Conservation (phyloP, 2,329 filamentous ascomycete species). For the Penicillium nordicum region DNA sequence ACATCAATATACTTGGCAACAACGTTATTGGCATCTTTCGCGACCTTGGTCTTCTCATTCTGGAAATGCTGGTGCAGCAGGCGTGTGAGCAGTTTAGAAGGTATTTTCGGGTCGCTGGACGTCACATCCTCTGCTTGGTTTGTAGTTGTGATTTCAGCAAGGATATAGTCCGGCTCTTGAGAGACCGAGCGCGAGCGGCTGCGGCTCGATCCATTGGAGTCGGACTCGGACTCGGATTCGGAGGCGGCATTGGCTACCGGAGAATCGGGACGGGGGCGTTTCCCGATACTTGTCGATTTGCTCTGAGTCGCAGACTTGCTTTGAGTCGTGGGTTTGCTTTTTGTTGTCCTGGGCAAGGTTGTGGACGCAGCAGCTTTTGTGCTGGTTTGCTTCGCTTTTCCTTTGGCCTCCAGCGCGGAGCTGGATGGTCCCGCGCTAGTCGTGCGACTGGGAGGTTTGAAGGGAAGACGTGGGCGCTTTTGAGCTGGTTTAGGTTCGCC, state of each 20-base stretch:
- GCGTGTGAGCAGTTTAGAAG: slow-evolving; percentile 68
- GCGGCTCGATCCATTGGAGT: slow-evolving; percentile 13
- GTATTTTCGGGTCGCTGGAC: slow-evolving; percentile 53
- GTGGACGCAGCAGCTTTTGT: slow-evolving; percentile 9
- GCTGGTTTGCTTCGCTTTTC: slow-evolving; percentile 17
- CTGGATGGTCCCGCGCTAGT: slow-evolving; percentile 24
- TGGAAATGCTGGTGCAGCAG: slow-evolving; percentile 77
- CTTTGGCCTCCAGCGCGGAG: slow-evolving; percentile 20
- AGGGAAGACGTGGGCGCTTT: slow-evolving; percentile 42
- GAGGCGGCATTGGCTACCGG: slow-evolving; percentile 7
- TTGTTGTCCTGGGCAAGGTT: slow-evolving; percentile 1
- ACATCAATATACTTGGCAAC: slow-evolving; percentile 85
- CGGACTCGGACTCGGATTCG: slow-evolving; percentile 19
- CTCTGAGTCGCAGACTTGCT: slow-evolving; percentile 8
- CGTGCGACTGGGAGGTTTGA: slow-evolving; percentile 43
- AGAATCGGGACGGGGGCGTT: slow-evolving; percentile 16
- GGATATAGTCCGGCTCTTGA: slow-evolving; percentile 47
- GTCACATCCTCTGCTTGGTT: slow-evolving; percentile 29
- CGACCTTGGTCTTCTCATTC: slow-evolving; percentile 67
- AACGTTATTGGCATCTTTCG: slow-evolving; percentile 71
- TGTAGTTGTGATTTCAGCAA: slow-evolving; percentile 43
- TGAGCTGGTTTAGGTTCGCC: slow-evolving; percentile 29
- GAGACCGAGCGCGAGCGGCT: slow-evolving; percentile 25
- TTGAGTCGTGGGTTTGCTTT: slow-evolving; percentile 8
- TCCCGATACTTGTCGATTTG: slow-evolving; percentile 12